Evolutionary conservation across 768 basidiomycete genomes (phyloP), one percentile per base, ranked within the genome.

Genomic region (Hortiboletus flavorubellus): DNA sequence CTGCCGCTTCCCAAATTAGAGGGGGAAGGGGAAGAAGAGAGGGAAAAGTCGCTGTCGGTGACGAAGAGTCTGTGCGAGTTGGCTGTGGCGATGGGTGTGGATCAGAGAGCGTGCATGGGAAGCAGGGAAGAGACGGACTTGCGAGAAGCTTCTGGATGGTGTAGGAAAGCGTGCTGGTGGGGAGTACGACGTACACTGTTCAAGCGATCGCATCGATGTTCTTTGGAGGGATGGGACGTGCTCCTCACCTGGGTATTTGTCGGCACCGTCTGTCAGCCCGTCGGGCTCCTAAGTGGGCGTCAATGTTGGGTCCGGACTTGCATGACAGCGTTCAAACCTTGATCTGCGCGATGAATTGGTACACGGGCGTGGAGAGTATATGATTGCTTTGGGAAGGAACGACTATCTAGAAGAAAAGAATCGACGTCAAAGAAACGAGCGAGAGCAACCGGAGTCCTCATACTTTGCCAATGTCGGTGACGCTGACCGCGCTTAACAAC

Each of bases 111-210:
- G 43, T 38, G n/a, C 53, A 23, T 18, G 45, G 12, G 23, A 46
- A 12, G 30, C 0, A 8, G 18, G 2, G 34, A 33, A 18, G 3
- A 33, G 23, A 78, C 87, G 59, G 64, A 92, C 90, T 93, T 3
- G 91, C 89, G 23, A 93, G 79, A 9, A 92, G 75, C 67, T 92
- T 93, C 70, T 91, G 81, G 51, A 91, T 84, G 1, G 88, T 84
- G 68, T 85, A 89, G 12, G 78, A 76, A 5, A 92, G 76, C 8
- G 82, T 78, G 62, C 78, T 87, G 42, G 77, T 80, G 0, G 86
- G 81, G 31, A 80, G 76, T 21, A 91, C 86, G 47, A 87, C 88
- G 67, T 91, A 93, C 0, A 91, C 91, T 88, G 68, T 3, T 38
- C 31, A 9, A 23, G 14, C 8, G 23, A 55, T 49, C 21, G 5